These are phyloP conservation scores for Dendrocalamus sinicus DNA, from an alignment of 176 grass and related monocot species.

Conservation along the genomic window DNA sequence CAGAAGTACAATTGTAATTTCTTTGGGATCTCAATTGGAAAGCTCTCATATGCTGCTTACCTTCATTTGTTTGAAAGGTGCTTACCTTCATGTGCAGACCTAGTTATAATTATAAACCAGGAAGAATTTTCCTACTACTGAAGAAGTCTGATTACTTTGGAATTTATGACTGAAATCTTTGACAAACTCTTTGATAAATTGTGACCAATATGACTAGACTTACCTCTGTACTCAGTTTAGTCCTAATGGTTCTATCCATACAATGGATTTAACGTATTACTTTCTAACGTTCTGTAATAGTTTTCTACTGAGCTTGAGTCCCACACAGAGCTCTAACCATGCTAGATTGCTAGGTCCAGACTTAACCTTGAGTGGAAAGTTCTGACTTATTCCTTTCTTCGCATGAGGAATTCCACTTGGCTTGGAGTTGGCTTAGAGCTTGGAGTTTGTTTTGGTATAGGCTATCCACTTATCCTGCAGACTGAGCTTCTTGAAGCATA, in stretches of 20 bases:
- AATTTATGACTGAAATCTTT: not conserved
- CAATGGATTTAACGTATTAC: not conserved
- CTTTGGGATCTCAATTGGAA: not conserved
- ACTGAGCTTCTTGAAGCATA: constrained; percentile 8
- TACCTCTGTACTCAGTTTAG: not conserved
- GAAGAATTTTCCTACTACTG: not conserved
- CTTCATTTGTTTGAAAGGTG: not conserved
- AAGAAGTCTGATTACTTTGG: not conserved
- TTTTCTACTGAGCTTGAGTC: not conserved
- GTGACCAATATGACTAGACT: not conserved
- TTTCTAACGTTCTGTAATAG: not conserved
- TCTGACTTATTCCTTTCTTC: not conserved
- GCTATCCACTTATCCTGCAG: constrained; percentile 11
- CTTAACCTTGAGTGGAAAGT: constrained; percentile 2
- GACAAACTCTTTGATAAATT: constrained; percentile 3
- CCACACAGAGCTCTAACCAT: not conserved
- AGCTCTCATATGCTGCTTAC: not conserved
- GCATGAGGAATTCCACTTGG: constrained; percentile 28
- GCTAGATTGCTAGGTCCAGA: not conserved
- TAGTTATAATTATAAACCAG: not conserved
- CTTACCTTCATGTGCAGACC: not conserved
- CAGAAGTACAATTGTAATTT: not conserved
- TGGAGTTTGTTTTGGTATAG: constrained; percentile 31
- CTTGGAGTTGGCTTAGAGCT: constrained; percentile 21
- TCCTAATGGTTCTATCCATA: constrained; percentile 22